Percentiles rank a stretch among this genome's conserved stretches.
These are phyloP conservation scores for Stachybotrys chartarum DNA, from an alignment of 2,329 filamentous ascomycete species.

Conservation along the genomic window DNA sequence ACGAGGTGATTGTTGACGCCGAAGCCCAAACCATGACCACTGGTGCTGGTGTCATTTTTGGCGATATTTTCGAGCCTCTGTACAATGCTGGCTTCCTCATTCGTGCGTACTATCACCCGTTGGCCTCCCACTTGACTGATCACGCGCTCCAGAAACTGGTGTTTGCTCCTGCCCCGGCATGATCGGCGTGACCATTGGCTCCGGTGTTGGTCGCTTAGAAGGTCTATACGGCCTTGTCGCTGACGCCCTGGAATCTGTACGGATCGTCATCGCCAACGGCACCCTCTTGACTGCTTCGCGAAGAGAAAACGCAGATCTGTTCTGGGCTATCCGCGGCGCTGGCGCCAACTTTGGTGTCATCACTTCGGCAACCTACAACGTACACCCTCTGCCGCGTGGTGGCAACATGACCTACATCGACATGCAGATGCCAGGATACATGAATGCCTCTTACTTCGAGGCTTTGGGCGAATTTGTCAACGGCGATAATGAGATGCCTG, in stretches of 20 bases:
- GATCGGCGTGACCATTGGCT: neutral
- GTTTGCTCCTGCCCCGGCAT: neutral
- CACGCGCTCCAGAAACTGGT: neutral
- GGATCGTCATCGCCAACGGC: conserved; percentile 31
- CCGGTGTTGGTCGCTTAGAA: neutral
- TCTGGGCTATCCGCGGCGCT: conserved; percentile 41
- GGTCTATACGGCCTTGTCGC: conserved; percentile 38
- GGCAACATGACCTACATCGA: neutral
- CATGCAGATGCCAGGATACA: neutral
- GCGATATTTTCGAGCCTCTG: neutral
- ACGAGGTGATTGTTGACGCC: neutral
- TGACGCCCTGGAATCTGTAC: conserved; percentile 31
- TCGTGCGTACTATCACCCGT: neutral
- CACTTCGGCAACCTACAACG: conserved; percentile 6
- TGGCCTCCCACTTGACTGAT: neutral
- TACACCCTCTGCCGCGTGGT: neutral
- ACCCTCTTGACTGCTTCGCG: conserved; percentile 28
- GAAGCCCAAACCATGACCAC: neutral
- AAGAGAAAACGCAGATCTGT: conserved; percentile 32
- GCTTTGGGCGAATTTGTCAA: neutral
- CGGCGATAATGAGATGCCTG: neutral
- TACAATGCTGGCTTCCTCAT: neutral
- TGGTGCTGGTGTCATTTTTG: neutral
- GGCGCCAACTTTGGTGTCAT: conserved; percentile 37
- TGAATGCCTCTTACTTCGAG: neutral